Conservation (phyloP, 345 rosid genomes). For the Excoecaria agallocha region DNA sequence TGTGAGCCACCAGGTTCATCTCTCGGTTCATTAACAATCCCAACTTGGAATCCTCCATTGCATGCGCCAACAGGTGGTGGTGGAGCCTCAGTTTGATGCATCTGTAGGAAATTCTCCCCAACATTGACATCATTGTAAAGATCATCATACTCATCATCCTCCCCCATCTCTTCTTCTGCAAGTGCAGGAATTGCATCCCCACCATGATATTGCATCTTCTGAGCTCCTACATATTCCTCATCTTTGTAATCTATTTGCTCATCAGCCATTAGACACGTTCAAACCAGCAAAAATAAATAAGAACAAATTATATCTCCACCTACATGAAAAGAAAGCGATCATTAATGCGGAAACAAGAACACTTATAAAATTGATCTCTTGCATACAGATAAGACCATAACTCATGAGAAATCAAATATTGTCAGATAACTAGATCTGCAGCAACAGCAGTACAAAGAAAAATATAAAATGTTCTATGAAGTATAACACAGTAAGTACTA, state of each 20-base stretch:
- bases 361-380: background rate
- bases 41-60: conserved; percentile 38
- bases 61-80: conserved; percentile 32
- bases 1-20: conserved; percentile 36
- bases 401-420: background rate
- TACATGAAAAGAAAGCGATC: background rate
- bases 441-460: background rate
- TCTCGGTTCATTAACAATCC: conserved; percentile 40
- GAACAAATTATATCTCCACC: conserved; percentile 1
- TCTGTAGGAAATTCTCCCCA: conserved; percentile 73
- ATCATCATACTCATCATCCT: conserved; percentile 81
- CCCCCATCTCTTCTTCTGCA: conserved; percentile 68
- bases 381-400: background rate
- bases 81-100: conserved; percentile 53
- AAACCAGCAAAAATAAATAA: conserved; percentile 36
- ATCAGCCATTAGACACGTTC: conserved; percentile 47
- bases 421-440: too few species aligned
- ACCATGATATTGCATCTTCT: conserved; percentile 63
- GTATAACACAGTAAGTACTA: too few species aligned
- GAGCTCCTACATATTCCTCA: conserved; percentile 50
- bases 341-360: background rate
- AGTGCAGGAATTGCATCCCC: conserved; percentile 81
- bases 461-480: background rate
- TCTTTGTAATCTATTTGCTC: conserved; percentile 51
- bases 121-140: conserved; percentile 79